phyloP scores from a whole-genome alignment of 805 yeast genomes.

The Zygosaccharomyces bisporus region DNA sequence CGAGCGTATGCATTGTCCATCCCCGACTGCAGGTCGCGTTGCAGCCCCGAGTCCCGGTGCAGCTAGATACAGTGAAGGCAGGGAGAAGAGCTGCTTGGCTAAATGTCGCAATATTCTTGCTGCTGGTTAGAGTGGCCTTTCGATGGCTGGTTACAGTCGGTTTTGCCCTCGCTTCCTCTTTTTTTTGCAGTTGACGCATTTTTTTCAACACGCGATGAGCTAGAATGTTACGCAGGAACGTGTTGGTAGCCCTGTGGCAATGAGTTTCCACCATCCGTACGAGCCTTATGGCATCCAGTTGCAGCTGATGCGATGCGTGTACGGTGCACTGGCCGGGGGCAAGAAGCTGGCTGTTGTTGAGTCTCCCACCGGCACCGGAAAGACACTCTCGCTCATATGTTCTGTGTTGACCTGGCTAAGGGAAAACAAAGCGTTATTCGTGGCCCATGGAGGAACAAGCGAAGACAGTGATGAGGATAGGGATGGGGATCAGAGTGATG shows the following conservation, averaged over 20 bases:
- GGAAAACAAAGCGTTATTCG: constrained; percentile 38
- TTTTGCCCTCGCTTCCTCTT: neutral
- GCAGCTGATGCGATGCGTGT: constrained; percentile 72
- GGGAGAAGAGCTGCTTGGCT: neutral
- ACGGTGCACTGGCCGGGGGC: constrained; percentile 47
- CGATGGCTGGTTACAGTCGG: neutral
- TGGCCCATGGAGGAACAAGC: constrained; percentile 16
- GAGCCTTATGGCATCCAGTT: constrained; percentile 75
- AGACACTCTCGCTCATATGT: constrained; percentile 83
- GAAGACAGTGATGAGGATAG: constrained; percentile 13
- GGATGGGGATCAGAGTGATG: constrained; percentile 40
- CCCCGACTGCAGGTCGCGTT: neutral
- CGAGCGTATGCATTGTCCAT: constrained; percentile 7
- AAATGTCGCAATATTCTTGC: constrained; percentile 1
- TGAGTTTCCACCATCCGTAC: constrained; percentile 67
- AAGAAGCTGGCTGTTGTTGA: constrained; percentile 77
- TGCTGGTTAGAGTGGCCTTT: neutral
- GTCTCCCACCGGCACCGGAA: constrained; percentile 94
- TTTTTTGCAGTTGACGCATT: constrained; percentile 3
- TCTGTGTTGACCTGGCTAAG: constrained; percentile 81
- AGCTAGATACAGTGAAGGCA: neutral
- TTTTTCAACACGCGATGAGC: constrained; percentile 8
- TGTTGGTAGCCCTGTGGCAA: neutral
- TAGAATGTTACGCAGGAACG: constrained; percentile 1
- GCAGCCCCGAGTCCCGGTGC: neutral